A percentile compares a stretch with the other conserved stretches of the same genome.
Evolutionary conservation across 805 yeast species (phyloP).

Genomic region (Candida parachauliodes): DNA sequence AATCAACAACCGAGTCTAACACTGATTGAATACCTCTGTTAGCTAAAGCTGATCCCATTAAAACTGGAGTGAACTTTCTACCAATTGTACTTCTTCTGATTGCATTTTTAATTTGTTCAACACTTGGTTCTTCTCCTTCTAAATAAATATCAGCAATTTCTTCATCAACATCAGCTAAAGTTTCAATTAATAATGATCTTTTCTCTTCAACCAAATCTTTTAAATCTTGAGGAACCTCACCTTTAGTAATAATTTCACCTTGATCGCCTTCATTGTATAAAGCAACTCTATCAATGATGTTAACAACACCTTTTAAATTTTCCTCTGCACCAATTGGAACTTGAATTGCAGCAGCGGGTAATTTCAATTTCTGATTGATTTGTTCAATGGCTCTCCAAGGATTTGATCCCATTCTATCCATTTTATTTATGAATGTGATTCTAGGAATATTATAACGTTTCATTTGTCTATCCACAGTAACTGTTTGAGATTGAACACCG

Average conservation of each 20-base stretch:
- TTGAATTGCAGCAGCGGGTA: constrained; percentile 96
- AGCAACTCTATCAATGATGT: constrained; percentile 83
- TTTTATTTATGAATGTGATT: constrained; percentile 92
- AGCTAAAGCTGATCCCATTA: constrained; percentile 98
- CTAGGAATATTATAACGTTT: constrained; percentile 96
- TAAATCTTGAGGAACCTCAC: constrained; percentile 72
- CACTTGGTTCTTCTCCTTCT: constrained; percentile 85
- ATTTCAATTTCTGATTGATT: constrained; percentile 78
- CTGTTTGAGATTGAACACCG: constrained; percentile 98
- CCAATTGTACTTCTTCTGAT: constrained; percentile 95
- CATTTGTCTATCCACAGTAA: constrained; percentile 99
- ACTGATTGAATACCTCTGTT: constrained; percentile 95
- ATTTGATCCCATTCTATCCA: constrained; percentile 99
- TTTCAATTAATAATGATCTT: constrained; percentile 81
- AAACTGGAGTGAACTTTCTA: constrained; percentile 96
- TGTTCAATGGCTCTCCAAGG: constrained; percentile 96
- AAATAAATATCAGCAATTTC: constrained; percentile 90
- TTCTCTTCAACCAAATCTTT: constrained; percentile 84
- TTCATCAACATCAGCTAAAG: constrained; percentile 96
- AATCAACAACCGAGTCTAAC: constrained; percentile 92
- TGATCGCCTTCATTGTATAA: constrained; percentile 85
- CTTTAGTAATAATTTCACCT: constrained; percentile 71
- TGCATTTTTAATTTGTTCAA: constrained; percentile 79
- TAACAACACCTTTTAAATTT: constrained; percentile 82
- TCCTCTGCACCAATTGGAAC: constrained; percentile 96